phyloP scores from a whole-genome alignment of 805 yeast genomes.

The Pichia paraexigua region DNA sequence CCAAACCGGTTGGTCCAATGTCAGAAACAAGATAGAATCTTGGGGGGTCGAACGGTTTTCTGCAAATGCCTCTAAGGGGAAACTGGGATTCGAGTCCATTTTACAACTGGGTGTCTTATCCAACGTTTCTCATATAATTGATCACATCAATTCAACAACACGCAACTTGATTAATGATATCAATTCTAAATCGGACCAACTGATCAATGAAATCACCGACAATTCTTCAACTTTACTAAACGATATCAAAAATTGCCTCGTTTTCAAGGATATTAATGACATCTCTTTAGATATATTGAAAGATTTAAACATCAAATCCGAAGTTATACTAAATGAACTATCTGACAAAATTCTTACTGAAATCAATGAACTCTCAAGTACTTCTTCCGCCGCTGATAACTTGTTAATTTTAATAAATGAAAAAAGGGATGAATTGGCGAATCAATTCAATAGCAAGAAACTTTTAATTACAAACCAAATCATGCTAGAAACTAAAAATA shows the following conservation, averaged over 20 bases:
- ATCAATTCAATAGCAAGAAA: constrained; percentile 4
- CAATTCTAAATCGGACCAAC: constrained; percentile 17
- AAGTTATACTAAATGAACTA: constrained; percentile 18
- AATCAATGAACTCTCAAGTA: constrained; percentile 11
- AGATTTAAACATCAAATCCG: constrained; percentile 21
- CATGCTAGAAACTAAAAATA: constrained; percentile 1
- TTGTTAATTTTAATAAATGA: not conserved
- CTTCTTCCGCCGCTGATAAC: not conserved
- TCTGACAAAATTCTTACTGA: constrained; percentile 13
- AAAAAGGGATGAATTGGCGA: not conserved
- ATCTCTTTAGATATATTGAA: constrained; percentile 18
- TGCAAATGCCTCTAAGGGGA: constrained; percentile 81
- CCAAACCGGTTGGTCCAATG: constrained; percentile 55
- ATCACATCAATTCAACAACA: constrained; percentile 18
- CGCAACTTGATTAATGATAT: constrained; percentile 19
- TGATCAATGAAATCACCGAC: constrained; percentile 21
- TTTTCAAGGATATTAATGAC: constrained; percentile 16
- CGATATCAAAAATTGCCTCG: constrained; percentile 15
- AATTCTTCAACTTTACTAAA: constrained; percentile 8
- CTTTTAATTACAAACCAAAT: not conserved
- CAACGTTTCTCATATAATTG: constrained; percentile 9
- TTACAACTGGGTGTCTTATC: constrained; percentile 31
- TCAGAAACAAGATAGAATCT: constrained; percentile 81
- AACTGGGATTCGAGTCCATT: constrained; percentile 77
- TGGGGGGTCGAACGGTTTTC: constrained; percentile 87